phyloP scores from a whole-genome alignment of 345 rosid species.

The Camelina laxa region DNA sequence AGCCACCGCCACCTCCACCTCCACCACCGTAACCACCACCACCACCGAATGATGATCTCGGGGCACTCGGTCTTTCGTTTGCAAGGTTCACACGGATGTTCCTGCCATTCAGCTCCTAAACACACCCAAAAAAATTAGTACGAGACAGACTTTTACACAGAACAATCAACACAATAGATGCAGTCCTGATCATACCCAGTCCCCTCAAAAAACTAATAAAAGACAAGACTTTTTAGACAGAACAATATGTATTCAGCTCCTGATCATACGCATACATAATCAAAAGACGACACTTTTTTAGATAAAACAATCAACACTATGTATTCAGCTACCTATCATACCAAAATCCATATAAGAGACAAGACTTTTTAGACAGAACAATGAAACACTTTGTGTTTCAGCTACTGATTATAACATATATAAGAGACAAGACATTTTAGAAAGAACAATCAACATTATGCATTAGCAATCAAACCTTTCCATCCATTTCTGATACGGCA shows the following conservation, averaged over 20 bases:
- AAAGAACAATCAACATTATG: conserved; percentile 5
- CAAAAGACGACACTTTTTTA: too few species aligned
- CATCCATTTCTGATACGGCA: conserved; percentile 70
- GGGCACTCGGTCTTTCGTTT: conserved; percentile 47
- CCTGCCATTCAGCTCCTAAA: conserved; percentile 57
- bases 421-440: not conserved
- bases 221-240: too few species aligned
- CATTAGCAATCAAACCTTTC: conserved; percentile 53
- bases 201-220: too few species aligned
- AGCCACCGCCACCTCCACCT: conserved; percentile 2
- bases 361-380: not conserved
- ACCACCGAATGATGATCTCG: conserved; percentile 41
- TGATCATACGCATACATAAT: conserved; percentile 31
- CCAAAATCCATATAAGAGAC: not conserved
- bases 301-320: not conserved
- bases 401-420: conserved; percentile 39
- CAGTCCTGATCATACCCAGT: too few species aligned
- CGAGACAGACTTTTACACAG: not conserved
- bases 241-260: conserved; percentile 36
- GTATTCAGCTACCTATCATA: conserved; percentile 44
- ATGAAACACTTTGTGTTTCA: conserved; percentile 28
- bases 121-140: not conserved
- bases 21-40: conserved; percentile 37
- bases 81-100: conserved; percentile 67
- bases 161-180: not conserved